Percentiles rank a stretch among this genome's conserved stretches.
Conservation (phyloP, 1,284 basidiomycete species). For the Ganoderma leucocontextum region DNA sequence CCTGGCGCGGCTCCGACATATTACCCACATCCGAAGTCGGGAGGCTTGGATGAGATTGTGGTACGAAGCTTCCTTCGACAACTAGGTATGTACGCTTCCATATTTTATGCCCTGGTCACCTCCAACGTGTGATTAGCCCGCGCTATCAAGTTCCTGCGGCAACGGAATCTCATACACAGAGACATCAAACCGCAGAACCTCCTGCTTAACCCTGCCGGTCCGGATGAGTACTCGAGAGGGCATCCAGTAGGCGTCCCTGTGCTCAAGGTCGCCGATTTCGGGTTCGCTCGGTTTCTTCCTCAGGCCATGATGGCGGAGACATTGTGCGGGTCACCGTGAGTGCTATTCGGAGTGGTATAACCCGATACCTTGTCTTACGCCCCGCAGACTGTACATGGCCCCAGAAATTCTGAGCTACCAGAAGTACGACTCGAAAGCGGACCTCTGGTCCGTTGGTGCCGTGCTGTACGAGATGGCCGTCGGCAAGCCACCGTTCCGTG, state of each 20-base stretch:
- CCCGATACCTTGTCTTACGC: background rate
- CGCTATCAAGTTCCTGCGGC: constrained; percentile 92
- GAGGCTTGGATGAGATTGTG: constrained; percentile 91
- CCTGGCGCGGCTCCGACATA: constrained; percentile 77
- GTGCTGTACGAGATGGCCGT: constrained; percentile 97
- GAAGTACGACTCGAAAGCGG: constrained; percentile 98
- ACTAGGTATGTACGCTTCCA: constrained; percentile 83
- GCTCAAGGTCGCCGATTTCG: constrained; percentile 98
- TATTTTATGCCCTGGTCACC: no score
- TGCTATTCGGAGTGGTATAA: background rate
- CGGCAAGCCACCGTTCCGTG: constrained; percentile 93
- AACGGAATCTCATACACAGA: constrained; percentile 92
- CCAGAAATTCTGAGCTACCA: constrained; percentile 98
- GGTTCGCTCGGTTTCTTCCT: constrained; percentile 93
- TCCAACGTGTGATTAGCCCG: constrained; percentile 66
- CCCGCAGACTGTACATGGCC: constrained; percentile 92
- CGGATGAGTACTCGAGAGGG: constrained; percentile 82
- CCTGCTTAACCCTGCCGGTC: constrained; percentile 84
- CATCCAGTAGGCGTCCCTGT: constrained; percentile 93
- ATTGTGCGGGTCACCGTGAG: constrained; percentile 95
- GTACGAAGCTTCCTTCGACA: constrained; percentile 95
- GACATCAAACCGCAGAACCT: constrained; percentile 99
- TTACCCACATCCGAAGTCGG: constrained; percentile 91
- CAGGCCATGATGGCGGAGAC: constrained; percentile 97
- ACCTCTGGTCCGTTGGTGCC: constrained; percentile 98